Evolutionary conservation across 345 rosid genomes (phyloP).

Genomic region (Citrus medica): DNA sequence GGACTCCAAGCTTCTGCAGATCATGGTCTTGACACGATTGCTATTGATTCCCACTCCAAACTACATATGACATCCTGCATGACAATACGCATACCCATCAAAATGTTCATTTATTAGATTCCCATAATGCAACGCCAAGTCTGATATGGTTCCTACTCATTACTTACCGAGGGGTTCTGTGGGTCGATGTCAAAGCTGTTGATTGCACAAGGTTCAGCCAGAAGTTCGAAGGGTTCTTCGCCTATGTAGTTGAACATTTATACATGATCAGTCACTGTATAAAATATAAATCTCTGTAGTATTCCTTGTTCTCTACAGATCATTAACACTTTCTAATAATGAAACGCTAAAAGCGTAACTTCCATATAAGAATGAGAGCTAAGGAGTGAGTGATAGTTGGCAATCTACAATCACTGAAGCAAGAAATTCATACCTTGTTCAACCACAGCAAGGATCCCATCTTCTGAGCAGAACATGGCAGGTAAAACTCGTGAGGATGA

Average conservation of each 20-base stretch:
- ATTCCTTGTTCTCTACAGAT: not conserved
- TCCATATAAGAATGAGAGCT: not conserved
- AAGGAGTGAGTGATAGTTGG: too few species aligned
- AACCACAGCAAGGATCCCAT: constrained; percentile 80
- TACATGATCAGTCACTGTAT: not conserved
- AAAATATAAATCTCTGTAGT: not conserved
- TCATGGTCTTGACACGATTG: constrained; percentile 58
- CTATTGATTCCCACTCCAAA: constrained; percentile 91
- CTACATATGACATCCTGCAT: constrained; percentile 82
- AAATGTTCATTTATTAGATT: constrained; percentile 1
- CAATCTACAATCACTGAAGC: not conserved
- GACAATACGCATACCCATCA: not conserved
- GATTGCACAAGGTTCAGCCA: constrained; percentile 89
- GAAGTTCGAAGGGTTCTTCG: constrained; percentile 66
- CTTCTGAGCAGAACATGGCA: constrained; percentile 87
- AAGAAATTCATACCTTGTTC: constrained; percentile 56
- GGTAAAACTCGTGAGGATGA: constrained; percentile 74
- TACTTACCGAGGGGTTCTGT: constrained; percentile 66
- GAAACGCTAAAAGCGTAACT: not conserved
- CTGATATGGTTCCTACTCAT: constrained; percentile 20
- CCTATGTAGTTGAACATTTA: constrained; percentile 33
- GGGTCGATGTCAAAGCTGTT: constrained; percentile 87
- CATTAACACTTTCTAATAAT: not conserved
- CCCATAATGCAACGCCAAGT: not conserved
- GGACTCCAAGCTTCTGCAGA: not conserved